phyloP scores from a whole-genome alignment of 23 red algal genomes.

The Gracilaria domingensis region DNA sequence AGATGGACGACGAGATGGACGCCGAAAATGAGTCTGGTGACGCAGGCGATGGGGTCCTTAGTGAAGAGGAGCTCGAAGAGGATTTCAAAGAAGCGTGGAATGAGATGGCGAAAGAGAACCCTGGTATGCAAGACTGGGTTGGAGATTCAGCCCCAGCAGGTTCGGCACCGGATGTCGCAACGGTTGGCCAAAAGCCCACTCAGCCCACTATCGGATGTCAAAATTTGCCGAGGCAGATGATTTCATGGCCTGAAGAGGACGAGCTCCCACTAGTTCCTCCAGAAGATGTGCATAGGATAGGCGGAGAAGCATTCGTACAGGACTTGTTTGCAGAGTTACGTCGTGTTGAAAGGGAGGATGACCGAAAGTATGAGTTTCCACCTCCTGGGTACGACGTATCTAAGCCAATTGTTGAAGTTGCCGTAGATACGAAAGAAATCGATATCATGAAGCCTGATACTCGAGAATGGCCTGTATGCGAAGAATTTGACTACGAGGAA shows the following conservation, averaged over 20 bases:
- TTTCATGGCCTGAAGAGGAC: constrained; percentile 3
- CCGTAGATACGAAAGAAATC: neutral
- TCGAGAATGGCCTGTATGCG: neutral
- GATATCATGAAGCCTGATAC: constrained; percentile 4
- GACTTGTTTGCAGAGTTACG: constrained; percentile 6
- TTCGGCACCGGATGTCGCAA: neutral
- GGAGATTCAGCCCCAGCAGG: neutral
- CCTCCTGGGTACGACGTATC: constrained; percentile 19
- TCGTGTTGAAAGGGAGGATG: neutral
- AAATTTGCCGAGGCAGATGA: neutral
- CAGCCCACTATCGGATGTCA: neutral
- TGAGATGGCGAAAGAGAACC: neutral
- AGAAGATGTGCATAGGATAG: constrained; percentile 6
- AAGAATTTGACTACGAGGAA: constrained; percentile 40
- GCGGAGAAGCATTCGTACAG: constrained; percentile 1
- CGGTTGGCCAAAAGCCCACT: neutral
- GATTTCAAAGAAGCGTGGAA: neutral
- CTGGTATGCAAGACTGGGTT: neutral
- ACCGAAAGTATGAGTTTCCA: constrained; percentile 22
- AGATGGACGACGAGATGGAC: neutral
- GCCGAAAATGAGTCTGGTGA: neutral
- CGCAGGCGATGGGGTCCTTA: neutral
- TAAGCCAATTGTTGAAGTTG: constrained; percentile 16
- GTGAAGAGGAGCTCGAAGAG: neutral
- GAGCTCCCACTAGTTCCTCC: constrained; percentile 31